These are phyloP conservation scores for Ustilago trichophora DNA, from an alignment of 1,284 basidiomycete genomes.

Conservation along the genomic window DNA sequence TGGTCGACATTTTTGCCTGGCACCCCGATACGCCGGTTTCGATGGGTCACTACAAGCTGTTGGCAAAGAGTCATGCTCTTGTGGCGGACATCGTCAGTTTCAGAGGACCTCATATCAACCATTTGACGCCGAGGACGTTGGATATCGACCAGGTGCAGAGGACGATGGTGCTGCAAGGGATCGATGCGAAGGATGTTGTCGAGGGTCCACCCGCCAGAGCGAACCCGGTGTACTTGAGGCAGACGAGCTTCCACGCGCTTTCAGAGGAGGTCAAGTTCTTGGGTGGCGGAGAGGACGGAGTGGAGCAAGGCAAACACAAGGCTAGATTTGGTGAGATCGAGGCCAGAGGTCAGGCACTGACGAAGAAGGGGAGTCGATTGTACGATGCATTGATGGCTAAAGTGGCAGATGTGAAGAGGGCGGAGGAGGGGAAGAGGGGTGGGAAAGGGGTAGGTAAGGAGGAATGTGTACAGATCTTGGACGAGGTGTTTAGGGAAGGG, in stretches of 20 bases:
- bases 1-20: constrained; percentile 68
- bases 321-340: constrained; percentile 70
- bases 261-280: constrained; percentile 67
- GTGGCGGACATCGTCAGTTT: constrained; percentile 69
- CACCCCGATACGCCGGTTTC: constrained; percentile 66
- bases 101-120: constrained; percentile 69
- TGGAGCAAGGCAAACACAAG: constrained; percentile 63
- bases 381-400: constrained; percentile 42
- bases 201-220: constrained; percentile 66
- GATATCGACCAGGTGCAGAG: constrained; percentile 68
- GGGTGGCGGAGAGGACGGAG: constrained; percentile 10
- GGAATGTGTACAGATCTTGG: constrained; percentile 38
- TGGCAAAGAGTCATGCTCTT: constrained; percentile 66
- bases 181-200: constrained; percentile 68
- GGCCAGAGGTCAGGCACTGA: constrained; percentile 68
- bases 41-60: constrained; percentile 60
- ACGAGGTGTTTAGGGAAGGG: constrained; percentile 56
- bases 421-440: constrained; percentile 43
- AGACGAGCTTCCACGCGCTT: constrained; percentile 68
- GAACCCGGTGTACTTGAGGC: constrained; percentile 68
- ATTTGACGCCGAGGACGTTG: constrained; percentile 68
- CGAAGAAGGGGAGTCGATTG: constrained; percentile 60
- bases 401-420: constrained; percentile 60
- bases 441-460: constrained; percentile 32
- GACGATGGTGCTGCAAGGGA: constrained; percentile 66